Evolutionary conservation across 2,329 filamentous ascomycete genomes (phyloP).

Genomic region (Xylariales sp.): DNA sequence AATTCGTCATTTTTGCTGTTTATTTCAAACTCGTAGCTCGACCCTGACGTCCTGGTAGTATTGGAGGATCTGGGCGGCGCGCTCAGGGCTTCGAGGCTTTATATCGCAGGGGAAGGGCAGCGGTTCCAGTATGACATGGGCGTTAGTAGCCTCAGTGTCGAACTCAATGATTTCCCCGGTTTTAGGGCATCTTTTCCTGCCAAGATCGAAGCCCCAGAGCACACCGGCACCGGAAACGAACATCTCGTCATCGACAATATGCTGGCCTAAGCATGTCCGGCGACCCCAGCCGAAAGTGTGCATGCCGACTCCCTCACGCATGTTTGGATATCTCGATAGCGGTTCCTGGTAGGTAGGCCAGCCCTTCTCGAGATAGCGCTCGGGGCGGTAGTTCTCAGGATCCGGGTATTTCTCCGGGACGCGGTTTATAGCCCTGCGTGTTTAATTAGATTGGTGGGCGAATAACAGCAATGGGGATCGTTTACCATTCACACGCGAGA

Average conservation of each 20-base stretch:
- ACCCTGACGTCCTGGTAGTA: slow-evolving; percentile 52
- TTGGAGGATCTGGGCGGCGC: slow-evolving; percentile 53
- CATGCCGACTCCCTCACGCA: slow-evolving; percentile 68
- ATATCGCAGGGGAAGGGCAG: slow-evolving; percentile 60
- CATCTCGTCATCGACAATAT: slow-evolving; percentile 70
- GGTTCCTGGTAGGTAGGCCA: slow-evolving; percentile 75
- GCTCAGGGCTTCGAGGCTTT: slow-evolving; percentile 55
- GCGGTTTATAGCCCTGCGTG: slow-evolving; percentile 64
- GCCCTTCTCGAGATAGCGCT: slow-evolving; percentile 70
- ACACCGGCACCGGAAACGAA: slow-evolving; percentile 61
- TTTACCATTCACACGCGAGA: slow-evolving; percentile 63
- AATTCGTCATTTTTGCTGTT: not conserved
- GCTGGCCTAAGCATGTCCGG: slow-evolving; percentile 70
- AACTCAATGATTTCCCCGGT: slow-evolving; percentile 58
- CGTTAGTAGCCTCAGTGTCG: slow-evolving; percentile 63
- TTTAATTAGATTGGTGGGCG: slow-evolving; percentile 2
- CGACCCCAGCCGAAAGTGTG: slow-evolving; percentile 74
- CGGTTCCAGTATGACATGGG: slow-evolving; percentile 65
- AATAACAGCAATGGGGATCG: not conserved
- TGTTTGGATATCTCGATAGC: slow-evolving; percentile 70
- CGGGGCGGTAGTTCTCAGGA: slow-evolving; percentile 70
- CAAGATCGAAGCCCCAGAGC: slow-evolving; percentile 63
- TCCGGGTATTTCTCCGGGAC: slow-evolving; percentile 70
- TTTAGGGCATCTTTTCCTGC: slow-evolving; percentile 54
- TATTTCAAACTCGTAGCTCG: slow-evolving; percentile 46